Conservation (phyloP, 1,139 yeast species). For the Saccharomycopsis hybrid region DNA sequence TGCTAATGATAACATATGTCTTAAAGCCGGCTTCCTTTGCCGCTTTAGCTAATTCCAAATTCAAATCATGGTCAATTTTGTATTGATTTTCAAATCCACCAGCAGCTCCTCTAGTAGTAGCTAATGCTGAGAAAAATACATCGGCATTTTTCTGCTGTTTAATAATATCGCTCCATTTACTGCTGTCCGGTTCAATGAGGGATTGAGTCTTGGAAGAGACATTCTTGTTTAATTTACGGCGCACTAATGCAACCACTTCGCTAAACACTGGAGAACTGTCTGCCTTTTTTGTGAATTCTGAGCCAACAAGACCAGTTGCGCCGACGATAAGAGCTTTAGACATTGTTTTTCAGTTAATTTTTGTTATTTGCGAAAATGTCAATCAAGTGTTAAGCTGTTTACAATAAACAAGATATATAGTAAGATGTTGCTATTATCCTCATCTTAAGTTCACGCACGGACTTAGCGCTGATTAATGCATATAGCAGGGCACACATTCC, state of each 20-base stretch:
- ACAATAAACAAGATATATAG: no score
- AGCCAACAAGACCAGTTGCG: slow-evolving; percentile 59
- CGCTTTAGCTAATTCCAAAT: slow-evolving; percentile 55
- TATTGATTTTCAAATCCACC: slow-evolving; percentile 63
- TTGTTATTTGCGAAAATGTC: no score
- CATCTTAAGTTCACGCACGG: no score
- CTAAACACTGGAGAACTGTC: slow-evolving; percentile 29
- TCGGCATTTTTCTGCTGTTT: slow-evolving; percentile 23
- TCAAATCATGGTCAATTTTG: slow-evolving; percentile 64
- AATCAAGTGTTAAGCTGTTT: no score
- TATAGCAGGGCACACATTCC: no score
- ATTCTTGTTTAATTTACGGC: slow-evolving; percentile 30
- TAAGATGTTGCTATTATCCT: no score
- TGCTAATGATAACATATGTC: slow-evolving; percentile 58
- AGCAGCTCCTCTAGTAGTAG: slow-evolving; percentile 68
- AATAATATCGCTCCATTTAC: slow-evolving; percentile 35
- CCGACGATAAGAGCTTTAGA: slow-evolving; percentile 37
- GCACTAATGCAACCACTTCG: slow-evolving; percentile 40
- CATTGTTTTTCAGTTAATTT: no score
- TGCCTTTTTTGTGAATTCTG: slow-evolving; percentile 37
- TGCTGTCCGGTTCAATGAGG: slow-evolving; percentile 34
- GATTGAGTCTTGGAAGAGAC: slow-evolving; percentile 23
- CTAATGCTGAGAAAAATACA: slow-evolving; percentile 55
- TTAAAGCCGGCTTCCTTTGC: slow-evolving; percentile 62
- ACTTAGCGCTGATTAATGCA: no score